These are phyloP conservation scores for Lignosus rhinocerotis DNA, from an alignment of 1,284 basidiomycete species.

Conservation along the genomic window DNA sequence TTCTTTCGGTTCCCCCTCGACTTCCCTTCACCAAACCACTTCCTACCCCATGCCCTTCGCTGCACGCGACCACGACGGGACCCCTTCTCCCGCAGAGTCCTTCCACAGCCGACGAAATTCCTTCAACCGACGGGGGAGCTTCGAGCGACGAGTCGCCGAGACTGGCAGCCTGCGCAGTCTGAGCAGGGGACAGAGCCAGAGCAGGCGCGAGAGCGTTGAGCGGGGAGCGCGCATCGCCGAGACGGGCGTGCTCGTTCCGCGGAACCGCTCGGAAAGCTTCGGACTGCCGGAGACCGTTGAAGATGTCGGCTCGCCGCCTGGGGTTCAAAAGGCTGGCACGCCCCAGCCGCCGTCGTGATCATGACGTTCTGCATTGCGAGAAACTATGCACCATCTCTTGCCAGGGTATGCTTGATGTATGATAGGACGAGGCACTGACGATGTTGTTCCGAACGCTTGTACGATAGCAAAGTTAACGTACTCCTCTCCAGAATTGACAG, in stretches of 20 bases:
- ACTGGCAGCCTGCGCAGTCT: conserved; percentile 38
- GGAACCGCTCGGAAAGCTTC: conserved; percentile 19
- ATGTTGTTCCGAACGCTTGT: conserved; percentile 5
- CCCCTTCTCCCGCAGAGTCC: conserved; percentile 50
- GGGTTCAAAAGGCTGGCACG: conserved; percentile 5
- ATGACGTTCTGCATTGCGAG: not conserved
- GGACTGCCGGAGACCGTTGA: conserved; percentile 23
- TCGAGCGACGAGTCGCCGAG: conserved; percentile 38
- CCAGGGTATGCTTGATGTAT: conserved; percentile 5
- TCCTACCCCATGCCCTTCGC: conserved; percentile 37
- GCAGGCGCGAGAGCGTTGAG: conserved; percentile 59
- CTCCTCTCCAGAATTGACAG: not conserved
- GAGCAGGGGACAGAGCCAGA: conserved; percentile 36
- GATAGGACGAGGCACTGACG: not conserved
- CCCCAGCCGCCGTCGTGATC: conserved; percentile 12
- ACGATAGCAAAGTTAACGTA: conserved; percentile 8
- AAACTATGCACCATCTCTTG: not conserved
- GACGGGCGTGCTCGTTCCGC: conserved; percentile 28
- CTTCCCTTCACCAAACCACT: conserved; percentile 66
- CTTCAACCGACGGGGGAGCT: conserved; percentile 43
- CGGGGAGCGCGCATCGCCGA: conserved; percentile 65
- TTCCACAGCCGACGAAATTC: conserved; percentile 47
- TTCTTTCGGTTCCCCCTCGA: conserved; percentile 58
- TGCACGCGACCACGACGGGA: conserved; percentile 33
- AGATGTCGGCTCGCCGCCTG: conserved; percentile 8